Evolutionary conservation across 202 grass and related monocot genomes (phyloP).

Genomic region (Dendrocalamus latiflorus): DNA sequence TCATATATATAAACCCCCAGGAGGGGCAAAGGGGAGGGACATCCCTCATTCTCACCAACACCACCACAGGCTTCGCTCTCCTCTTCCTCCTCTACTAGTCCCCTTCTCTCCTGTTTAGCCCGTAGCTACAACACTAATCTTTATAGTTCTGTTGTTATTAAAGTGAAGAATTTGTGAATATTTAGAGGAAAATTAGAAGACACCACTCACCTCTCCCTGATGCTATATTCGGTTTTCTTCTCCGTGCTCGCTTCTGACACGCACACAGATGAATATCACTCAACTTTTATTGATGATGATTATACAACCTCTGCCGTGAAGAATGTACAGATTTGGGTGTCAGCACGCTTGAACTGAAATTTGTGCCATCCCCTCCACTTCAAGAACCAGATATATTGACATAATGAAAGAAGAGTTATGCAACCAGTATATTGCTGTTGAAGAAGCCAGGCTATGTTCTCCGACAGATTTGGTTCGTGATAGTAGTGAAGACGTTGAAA

Average conservation of each 20-base stretch:
- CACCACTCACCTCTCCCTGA: no score
- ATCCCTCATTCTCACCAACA: no score
- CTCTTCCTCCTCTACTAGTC: no score
- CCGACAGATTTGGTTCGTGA: not conserved
- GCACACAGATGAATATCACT: slow-evolving; percentile 17
- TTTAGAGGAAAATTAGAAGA: no score
- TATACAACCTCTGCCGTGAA: not conserved
- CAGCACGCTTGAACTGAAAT: slow-evolving; percentile 52
- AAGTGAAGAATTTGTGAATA: no score
- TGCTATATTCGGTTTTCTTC: no score
- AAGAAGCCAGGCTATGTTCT: not conserved
- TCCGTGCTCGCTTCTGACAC: slow-evolving; percentile 12
- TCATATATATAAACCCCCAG: no score
- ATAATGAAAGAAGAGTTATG: slow-evolving; percentile 55
- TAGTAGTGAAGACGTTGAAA: slow-evolving; percentile 9
- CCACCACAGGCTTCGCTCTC: no score
- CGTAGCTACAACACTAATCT: no score
- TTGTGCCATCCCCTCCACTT: slow-evolving; percentile 33
- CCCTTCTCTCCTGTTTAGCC: no score
- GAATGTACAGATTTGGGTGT: slow-evolving; percentile 21
- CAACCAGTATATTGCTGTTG: slow-evolving; percentile 10
- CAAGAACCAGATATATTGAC: slow-evolving; percentile 42
- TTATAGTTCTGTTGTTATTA: no score
- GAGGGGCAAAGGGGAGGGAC: no score
- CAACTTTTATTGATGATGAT: slow-evolving; percentile 15